Percentiles rank a stretch among this genome's conserved stretches.
These are phyloP conservation scores for Bassia scoparia DNA, from an alignment of 148 eudicot species.

Conservation along the genomic window DNA sequence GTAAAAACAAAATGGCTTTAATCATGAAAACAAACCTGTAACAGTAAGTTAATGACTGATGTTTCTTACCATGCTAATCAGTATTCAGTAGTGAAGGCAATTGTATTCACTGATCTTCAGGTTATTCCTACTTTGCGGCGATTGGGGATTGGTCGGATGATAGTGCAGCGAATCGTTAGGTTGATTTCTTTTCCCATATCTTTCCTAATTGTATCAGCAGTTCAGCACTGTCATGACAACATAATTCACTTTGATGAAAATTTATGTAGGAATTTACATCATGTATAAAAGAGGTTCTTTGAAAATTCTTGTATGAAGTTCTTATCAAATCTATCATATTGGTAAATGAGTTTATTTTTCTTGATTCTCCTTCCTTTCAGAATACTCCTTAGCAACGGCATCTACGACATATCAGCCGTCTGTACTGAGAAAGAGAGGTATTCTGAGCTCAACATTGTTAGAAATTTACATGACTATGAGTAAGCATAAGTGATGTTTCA, in stretches of 20 bases:
- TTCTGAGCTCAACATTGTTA: background rate
- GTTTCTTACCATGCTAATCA: no score
- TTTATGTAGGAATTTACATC: background rate
- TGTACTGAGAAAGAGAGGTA: constrained; percentile 70
- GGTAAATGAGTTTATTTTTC: background rate
- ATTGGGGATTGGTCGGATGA: constrained; percentile 69
- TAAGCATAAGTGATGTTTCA: background rate
- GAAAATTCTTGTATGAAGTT: background rate
- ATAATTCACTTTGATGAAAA: no score
- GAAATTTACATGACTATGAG: background rate
- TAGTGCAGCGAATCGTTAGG: constrained; percentile 74
- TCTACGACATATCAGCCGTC: constrained; percentile 80
- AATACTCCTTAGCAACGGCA: constrained; percentile 58
- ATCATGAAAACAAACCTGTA: no score
- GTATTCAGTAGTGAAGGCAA: background rate
- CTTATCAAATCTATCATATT: background rate
- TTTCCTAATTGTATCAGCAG: background rate
- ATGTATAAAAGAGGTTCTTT: no score
- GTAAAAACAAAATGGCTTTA: no score
- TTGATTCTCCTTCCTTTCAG: constrained; percentile 34
- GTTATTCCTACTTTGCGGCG: constrained; percentile 60
- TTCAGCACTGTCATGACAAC: background rate
- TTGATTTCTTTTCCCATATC: constrained; percentile 22
- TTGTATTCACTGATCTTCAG: constrained; percentile 46
- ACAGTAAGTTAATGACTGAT: no score